phyloP scores from a whole-genome alignment of 1,284 basidiomycete genomes.

The Farysia itapuensis region DNA sequence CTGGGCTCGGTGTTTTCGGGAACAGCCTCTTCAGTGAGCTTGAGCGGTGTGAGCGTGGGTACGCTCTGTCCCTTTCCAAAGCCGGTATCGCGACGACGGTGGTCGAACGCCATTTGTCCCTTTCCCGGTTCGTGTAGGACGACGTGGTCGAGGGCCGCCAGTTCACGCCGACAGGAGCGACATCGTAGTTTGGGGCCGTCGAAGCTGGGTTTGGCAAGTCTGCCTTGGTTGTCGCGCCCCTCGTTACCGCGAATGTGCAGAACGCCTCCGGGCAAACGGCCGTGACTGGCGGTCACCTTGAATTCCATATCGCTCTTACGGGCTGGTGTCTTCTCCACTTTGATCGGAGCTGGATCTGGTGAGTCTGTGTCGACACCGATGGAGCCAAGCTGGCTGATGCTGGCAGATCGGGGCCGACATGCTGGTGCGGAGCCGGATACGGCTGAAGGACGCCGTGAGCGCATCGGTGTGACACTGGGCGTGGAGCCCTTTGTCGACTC shows the following conservation, averaged over 20 bases:
- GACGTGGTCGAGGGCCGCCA: conserved; percentile 51
- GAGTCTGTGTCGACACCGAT: background rate
- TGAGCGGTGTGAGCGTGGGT: background rate
- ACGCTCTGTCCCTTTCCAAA: background rate
- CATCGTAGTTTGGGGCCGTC: conserved; percentile 42
- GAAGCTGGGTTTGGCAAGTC: conserved; percentile 24
- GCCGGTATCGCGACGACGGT: conserved; percentile 30
- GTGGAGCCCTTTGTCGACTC: background rate
- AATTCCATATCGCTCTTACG: conserved; percentile 13
- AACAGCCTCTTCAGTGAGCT: background rate
- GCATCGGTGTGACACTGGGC: background rate
- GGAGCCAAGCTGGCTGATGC: background rate
- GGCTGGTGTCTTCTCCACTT: background rate
- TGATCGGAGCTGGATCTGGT: background rate
- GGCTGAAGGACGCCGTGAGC: too few relatives aligned
- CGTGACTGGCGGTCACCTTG: conserved; percentile 36
- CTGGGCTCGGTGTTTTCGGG: background rate
- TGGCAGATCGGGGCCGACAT: too few relatives aligned
- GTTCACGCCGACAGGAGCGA: conserved; percentile 49
- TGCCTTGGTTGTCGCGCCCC: conserved; percentile 14
- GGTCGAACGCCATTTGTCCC: conserved; percentile 54
- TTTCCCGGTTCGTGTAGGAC: conserved; percentile 53
- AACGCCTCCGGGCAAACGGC: conserved; percentile 40
- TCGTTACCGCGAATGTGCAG: conserved; percentile 32
- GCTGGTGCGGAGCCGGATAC: background rate